Conservation (phyloP, 768 basidiomycete genomes). For the Suillus occidentalis region DNA sequence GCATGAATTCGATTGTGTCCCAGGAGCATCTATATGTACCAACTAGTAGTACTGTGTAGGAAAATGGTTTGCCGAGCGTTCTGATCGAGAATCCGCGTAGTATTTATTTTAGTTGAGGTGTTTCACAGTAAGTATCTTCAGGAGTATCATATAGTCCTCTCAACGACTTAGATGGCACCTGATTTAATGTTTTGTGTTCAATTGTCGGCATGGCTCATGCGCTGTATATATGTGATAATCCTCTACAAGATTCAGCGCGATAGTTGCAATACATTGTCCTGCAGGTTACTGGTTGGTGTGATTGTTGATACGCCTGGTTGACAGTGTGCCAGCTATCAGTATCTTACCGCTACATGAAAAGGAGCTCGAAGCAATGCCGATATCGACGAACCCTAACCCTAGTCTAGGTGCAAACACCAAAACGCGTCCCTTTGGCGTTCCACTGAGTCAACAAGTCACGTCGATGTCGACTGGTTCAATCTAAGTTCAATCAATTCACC, state of each 20-base stretch:
- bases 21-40: too few species aligned
- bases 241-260: background rate
- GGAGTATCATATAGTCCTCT: background rate
- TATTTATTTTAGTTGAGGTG: too few species aligned
- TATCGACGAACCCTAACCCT: background rate
- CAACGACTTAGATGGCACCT: background rate
- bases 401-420: background rate
- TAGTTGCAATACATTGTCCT: background rate
- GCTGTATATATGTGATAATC: too few species aligned
- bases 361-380: background rate
- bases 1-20: too few species aligned
- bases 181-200: background rate
- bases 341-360: too few species aligned
- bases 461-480: background rate
- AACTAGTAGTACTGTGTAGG: too few species aligned
- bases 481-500: constrained; percentile 2
- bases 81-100: too few species aligned
- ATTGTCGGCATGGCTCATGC: background rate
- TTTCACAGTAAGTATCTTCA: too few species aligned
- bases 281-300: background rate
- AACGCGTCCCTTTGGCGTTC: background rate
- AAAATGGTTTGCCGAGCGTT: too few species aligned
- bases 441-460: background rate
- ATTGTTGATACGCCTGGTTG: background rate
- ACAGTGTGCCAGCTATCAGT: background rate